These are phyloP conservation scores for Neonectria hederae DNA, from an alignment of 2,329 filamentous ascomycete species.

Conservation along the genomic window DNA sequence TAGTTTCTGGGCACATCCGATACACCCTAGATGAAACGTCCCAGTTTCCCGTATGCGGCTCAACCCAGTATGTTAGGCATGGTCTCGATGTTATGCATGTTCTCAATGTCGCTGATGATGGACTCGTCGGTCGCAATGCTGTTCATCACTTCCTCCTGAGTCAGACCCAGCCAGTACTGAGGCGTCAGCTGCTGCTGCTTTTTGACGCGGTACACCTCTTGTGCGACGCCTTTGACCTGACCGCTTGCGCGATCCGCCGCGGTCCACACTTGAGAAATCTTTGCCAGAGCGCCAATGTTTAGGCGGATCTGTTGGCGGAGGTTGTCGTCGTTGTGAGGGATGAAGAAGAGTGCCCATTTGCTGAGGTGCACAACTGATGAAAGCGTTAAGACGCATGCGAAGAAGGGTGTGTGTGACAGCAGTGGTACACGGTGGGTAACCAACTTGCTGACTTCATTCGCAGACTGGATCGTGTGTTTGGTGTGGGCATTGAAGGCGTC, in stretches of 20 bases:
- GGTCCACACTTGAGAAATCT: constrained; percentile 75
- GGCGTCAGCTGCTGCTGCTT: constrained; percentile 64
- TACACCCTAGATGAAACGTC: background rate
- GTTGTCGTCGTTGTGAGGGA: constrained; percentile 69
- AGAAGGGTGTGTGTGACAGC: constrained; percentile 82
- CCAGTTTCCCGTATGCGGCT: constrained; percentile 19
- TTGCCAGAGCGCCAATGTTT: constrained; percentile 79
- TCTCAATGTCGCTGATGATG: constrained; percentile 67
- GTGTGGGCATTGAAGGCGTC: constrained; percentile 73
- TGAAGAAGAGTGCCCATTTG: constrained; percentile 75
- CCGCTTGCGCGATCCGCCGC: constrained; percentile 74
- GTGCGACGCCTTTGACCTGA: constrained; percentile 82
- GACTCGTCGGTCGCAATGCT: constrained; percentile 66
- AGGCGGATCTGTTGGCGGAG: constrained; percentile 80
- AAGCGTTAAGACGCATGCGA: constrained; percentile 81
- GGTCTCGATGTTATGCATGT: constrained; percentile 30
- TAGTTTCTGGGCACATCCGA: background rate
- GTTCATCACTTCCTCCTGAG: constrained; percentile 63
- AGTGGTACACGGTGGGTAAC: constrained; percentile 78
- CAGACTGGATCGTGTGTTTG: constrained; percentile 81
- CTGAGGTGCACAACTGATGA: constrained; percentile 84
- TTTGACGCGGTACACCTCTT: constrained; percentile 73
- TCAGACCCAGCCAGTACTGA: constrained; percentile 64
- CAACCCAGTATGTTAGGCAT: constrained; percentile 34
- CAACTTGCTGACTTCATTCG: constrained; percentile 78